Percentiles rank a stretch among this genome's conserved stretches.
Evolutionary conservation across 2,329 filamentous ascomycete species (phyloP).

Genomic region (Lachnellula cervina): DNA sequence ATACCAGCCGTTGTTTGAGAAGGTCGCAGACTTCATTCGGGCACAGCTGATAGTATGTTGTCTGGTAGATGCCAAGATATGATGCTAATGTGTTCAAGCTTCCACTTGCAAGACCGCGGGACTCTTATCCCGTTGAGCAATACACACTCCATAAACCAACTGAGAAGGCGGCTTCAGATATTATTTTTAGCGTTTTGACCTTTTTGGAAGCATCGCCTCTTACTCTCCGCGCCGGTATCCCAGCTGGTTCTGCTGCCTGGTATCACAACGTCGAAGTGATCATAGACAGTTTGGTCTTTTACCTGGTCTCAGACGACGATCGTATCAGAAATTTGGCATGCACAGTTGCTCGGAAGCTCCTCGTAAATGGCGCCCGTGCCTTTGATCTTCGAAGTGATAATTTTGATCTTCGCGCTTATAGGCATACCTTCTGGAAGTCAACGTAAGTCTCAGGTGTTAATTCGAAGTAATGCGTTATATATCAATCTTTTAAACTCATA

Average conservation of each 20-base stretch:
- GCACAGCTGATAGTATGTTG: conserved; percentile 48
- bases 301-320: conserved; percentile 30
- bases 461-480: too few species aligned
- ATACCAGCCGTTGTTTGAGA: conserved; percentile 52
- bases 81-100: conserved; percentile 19
- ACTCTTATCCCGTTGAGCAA: conserved; percentile 34
- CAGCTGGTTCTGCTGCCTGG: conserved; percentile 33
- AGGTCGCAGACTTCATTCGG: conserved; percentile 52
- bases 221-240: conserved; percentile 42
- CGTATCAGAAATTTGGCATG: conserved; percentile 28
- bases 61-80: neutral
- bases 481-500: too few species aligned
- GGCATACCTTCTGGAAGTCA: conserved; percentile 32
- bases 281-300: conserved; percentile 27
- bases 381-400: conserved; percentile 17
- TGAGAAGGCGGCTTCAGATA: conserved; percentile 37
- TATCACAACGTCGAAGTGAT: conserved; percentile 32
- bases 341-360: conserved; percentile 25
- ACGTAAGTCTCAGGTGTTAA: conserved; percentile 27
- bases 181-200: conserved; percentile 49
- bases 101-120: conserved; percentile 18
- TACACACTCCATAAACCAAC: conserved; percentile 37
- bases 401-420: conserved; percentile 16
- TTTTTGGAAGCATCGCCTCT: conserved; percentile 53
- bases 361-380: conserved; percentile 23